A percentile compares a stretch with the other conserved stretches of the same genome.
Evolutionary conservation across 2,329 filamentous ascomycete genomes (phyloP).

Genomic region (Aureobasidium subglaciale): DNA sequence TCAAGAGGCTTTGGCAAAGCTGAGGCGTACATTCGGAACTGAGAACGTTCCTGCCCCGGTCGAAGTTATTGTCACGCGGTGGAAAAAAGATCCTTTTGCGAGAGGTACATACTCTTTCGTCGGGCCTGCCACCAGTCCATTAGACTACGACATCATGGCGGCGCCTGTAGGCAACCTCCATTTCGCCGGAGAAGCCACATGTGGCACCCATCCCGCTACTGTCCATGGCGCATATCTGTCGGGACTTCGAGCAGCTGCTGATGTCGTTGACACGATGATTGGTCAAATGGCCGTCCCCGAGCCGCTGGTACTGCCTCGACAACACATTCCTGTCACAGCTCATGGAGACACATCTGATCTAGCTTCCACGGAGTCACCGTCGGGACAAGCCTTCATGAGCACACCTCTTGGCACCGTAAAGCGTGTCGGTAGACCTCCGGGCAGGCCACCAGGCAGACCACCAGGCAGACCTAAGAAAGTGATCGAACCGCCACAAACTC

Average conservation of each 20-base stretch:
- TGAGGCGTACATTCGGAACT: conserved; percentile 65
- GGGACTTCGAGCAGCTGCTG: conserved; percentile 79
- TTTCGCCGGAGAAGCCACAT: conserved; percentile 96
- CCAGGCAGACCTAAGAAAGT: conserved; percentile 15
- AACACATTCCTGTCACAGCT: conserved; percentile 34
- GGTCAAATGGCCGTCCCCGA: conserved; percentile 72
- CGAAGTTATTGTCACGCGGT: conserved; percentile 85
- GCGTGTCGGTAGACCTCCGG: not conserved
- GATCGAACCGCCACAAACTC: conserved; percentile 6
- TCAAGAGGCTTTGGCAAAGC: conserved; percentile 68
- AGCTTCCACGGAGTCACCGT: not conserved
- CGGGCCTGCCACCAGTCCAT: conserved; percentile 69
- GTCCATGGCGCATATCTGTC: conserved; percentile 96
- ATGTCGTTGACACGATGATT: conserved; percentile 72
- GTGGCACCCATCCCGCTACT: conserved; percentile 89
- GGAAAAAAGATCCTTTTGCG: conserved; percentile 87
- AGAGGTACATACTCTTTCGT: conserved; percentile 93
- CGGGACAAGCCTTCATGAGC: not conserved
- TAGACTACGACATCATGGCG: conserved; percentile 92
- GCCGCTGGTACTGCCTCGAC: conserved; percentile 65
- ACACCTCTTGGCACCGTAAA: not conserved
- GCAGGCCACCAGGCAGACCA: conserved; percentile 1
- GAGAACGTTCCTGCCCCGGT: conserved; percentile 64
- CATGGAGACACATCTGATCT: conserved; percentile 19
- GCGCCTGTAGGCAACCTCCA: conserved; percentile 76